These are phyloP conservation scores for Megacollybia marginata DNA, from an alignment of 768 basidiomycete species.

Conservation along the genomic window DNA sequence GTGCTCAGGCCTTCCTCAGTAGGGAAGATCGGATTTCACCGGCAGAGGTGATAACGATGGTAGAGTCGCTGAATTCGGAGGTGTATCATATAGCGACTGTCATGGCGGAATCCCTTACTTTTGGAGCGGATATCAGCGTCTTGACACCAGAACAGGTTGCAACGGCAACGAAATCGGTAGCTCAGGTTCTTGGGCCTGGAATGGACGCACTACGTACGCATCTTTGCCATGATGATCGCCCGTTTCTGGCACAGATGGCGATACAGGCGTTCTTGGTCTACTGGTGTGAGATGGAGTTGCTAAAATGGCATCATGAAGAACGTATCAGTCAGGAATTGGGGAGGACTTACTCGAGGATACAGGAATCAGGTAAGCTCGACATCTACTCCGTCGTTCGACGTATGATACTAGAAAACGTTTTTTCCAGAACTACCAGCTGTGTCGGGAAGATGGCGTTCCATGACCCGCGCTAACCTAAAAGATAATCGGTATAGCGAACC, in stretches of 20 bases:
- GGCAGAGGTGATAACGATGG: slow-evolving; percentile 37
- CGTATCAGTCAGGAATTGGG: slow-evolving; percentile 19
- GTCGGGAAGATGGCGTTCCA: slow-evolving; percentile 48
- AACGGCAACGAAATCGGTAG: neutral
- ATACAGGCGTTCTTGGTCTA: slow-evolving; percentile 24
- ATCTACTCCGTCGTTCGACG: neutral
- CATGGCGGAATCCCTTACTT: slow-evolving; percentile 37
- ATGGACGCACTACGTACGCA: too few relatives aligned
- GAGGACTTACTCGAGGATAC: slow-evolving; percentile 31
- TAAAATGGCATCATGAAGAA: slow-evolving; percentile 25
- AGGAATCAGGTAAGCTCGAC: slow-evolving; percentile 30
- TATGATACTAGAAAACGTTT: neutral
- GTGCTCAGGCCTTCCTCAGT: slow-evolving; percentile 40
- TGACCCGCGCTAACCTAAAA: slow-evolving; percentile 40
- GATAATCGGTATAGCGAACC: slow-evolving; percentile 1
- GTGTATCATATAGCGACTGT: slow-evolving; percentile 43
- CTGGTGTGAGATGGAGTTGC: slow-evolving; percentile 25
- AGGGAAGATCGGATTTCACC: slow-evolving; percentile 39
- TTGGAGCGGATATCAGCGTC: slow-evolving; percentile 15
- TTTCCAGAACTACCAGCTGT: slow-evolving; percentile 40
- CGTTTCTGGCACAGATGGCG: slow-evolving; percentile 22
- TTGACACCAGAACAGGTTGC: slow-evolving; percentile 8
- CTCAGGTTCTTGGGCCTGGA: too few relatives aligned
- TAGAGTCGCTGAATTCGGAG: slow-evolving; percentile 41
- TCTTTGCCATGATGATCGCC: slow-evolving; percentile 34